A percentile compares a stretch with the other conserved stretches of the same genome.
phyloP scores from a whole-genome alignment of 305 asterid genomes.

The Solanum hybrid region DNA sequence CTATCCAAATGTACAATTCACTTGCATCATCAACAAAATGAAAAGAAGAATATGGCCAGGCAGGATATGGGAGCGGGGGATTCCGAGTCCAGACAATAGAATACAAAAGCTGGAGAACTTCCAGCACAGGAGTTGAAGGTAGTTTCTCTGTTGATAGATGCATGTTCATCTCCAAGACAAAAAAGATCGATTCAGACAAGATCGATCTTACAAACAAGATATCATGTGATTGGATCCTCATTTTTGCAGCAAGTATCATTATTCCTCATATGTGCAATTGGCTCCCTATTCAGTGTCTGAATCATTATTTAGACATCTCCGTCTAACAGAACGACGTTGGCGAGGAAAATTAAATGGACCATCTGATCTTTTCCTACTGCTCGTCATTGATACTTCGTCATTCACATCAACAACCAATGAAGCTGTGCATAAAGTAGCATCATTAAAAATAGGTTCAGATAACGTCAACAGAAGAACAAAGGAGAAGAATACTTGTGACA shows the following conservation, averaged over 20 bases:
- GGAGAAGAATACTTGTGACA: not conserved
- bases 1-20: not conserved
- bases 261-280: not conserved
- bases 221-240: not conserved
- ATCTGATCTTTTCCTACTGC: conserved; percentile 34
- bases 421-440: conserved; percentile 33
- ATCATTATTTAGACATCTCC: conserved; percentile 52
- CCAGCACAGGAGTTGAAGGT: not conserved
- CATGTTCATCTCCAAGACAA: not conserved
- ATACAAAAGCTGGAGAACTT: not conserved
- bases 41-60: not conserved
- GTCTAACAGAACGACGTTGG: conserved; percentile 87
- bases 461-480: not conserved
- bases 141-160: not conserved
- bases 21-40: not conserved
- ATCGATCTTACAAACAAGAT: not conserved
- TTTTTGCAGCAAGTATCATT: not conserved
- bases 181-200: not conserved
- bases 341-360: conserved; percentile 81
- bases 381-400: conserved; percentile 38
- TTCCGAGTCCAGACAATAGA: not conserved
- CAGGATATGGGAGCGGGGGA: not conserved
- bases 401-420: conserved; percentile 47
- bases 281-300: conserved; percentile 62
- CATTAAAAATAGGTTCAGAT: not conserved